A percentile compares a stretch with the other conserved stretches of the same genome.
Evolutionary conservation across 1,139 yeast species (phyloP).

Genomic region (Suhomyces taliae): DNA sequence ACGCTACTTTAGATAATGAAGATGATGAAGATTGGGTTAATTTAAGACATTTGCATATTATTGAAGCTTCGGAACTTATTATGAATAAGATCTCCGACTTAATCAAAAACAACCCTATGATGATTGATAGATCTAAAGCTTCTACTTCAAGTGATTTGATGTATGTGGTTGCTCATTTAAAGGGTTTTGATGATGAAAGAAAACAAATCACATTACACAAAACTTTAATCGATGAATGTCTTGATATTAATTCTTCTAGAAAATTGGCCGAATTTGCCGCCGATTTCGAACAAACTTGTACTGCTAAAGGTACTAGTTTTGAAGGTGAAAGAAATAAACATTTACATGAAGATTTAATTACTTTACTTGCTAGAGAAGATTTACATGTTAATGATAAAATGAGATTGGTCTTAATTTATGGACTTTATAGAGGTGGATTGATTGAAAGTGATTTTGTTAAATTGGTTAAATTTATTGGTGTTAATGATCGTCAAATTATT

Average conservation of each 20-base stretch:
- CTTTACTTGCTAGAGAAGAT: slow-evolving; percentile 53
- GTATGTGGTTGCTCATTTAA: slow-evolving; percentile 65
- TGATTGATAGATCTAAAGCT: slow-evolving; percentile 64
- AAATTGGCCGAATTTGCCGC: slow-evolving; percentile 62
- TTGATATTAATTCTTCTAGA: slow-evolving; percentile 51
- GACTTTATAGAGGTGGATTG: slow-evolving; percentile 82
- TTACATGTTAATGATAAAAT: slow-evolving; percentile 64
- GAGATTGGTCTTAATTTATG: slow-evolving; percentile 75
- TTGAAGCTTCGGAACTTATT: slow-evolving; percentile 69
- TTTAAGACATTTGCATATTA: slow-evolving; percentile 73
- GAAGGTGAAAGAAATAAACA: slow-evolving; percentile 68
- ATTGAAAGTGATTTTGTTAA: slow-evolving; percentile 73
- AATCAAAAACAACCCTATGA: slow-evolving; percentile 68
- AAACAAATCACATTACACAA: slow-evolving; percentile 60
- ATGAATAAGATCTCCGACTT: slow-evolving; percentile 64
- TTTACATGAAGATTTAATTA: slow-evolving; percentile 66
- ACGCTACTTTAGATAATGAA: slow-evolving; percentile 51
- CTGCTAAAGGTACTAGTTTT: slow-evolving; percentile 70
- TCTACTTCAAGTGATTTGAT: slow-evolving; percentile 60
- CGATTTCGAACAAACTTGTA: slow-evolving; percentile 71
- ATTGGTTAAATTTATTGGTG: slow-evolving; percentile 67
- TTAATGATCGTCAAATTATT: slow-evolving; percentile 55
- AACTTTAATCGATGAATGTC: slow-evolving; percentile 58
- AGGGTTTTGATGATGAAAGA: slow-evolving; percentile 68
- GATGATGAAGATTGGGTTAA: slow-evolving; percentile 75